phyloP scores from a whole-genome alignment of 495 filamentous ascomycete genomes.

The Staphylotrichum longicolle region DNA sequence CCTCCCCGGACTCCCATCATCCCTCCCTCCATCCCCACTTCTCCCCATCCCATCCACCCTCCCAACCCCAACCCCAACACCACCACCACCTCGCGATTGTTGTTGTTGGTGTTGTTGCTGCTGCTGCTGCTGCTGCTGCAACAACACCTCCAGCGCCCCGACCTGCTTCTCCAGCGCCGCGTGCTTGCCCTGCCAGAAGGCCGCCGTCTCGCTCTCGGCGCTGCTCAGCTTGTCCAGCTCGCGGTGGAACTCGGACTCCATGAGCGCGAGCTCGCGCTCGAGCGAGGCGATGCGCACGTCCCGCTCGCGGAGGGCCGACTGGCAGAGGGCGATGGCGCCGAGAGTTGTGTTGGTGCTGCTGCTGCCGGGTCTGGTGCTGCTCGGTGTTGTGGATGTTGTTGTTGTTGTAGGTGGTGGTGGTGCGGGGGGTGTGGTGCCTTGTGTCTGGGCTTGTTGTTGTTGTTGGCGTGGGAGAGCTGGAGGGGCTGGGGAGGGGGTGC shows the following conservation, averaged over 20 bases:
- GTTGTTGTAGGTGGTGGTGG: background rate
- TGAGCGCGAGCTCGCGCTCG: conserved; percentile 43
- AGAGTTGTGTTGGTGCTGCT: conserved; percentile 18
- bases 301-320: conserved; percentile 32
- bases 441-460: background rate
- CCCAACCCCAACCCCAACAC: background rate
- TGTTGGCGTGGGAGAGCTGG: background rate
- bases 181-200: conserved; percentile 51
- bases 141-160: conserved; percentile 27
- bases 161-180: conserved; percentile 37
- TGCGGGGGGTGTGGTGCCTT: no score
- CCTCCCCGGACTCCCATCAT: background rate
- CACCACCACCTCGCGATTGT: background rate
- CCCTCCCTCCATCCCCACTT: background rate
- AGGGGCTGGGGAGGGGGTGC: background rate
- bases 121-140: background rate
- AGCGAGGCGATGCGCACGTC: conserved; percentile 46
- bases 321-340: conserved; percentile 20
- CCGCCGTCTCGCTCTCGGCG: conserved; percentile 45
- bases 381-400: background rate
- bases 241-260: conserved; percentile 46
- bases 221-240: conserved; percentile 46
- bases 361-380: conserved; percentile 7
- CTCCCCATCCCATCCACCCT: conserved; percentile 20
- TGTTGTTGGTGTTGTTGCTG: background rate